Base-by-base conservation (phyloP, 805 yeast species). In the Pichia exigua region DNA sequence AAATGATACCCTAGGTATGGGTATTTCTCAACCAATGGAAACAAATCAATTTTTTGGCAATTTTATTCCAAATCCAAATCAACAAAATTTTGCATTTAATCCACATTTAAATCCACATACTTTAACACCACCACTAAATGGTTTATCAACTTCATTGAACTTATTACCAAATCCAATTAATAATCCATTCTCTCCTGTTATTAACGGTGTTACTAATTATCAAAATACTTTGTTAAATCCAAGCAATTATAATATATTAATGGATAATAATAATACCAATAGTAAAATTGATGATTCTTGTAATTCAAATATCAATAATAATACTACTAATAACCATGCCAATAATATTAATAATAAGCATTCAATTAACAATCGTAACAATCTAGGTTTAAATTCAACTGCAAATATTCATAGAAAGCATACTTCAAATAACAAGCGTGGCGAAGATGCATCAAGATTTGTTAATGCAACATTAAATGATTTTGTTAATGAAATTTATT, bases 381-480 rank as follows among this genome's bases (percentile, higher is more conserved):
- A 59, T 27, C 44, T 61, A 43, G 58, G 66, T 15, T 52, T 63
- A 49, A 54, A 57, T 42, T 57, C 68, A 13, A 65, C 70, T 32
- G 68, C 70, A 15, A 65, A 65, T 53, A 60, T 66, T 45, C 71
- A 67, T 49, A 58, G 71, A 55, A 66, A 66, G 43, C 70, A 65
- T 45, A 55, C 69, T 5, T 65, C 68, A 17, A 63, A 61, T 45
- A 65, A 61, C 48, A 60, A 65, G 48, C 65, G 70, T 38, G 81
- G 81, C 32, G 92, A 85, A 57, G 92, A 85, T 62, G 86, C 87
- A 2, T 70, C 87, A 7, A 81, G 79, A 62, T 86, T 81, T 59
- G 74, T 79, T 42, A 82, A 84, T 67, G 86, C 90, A 20, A 73
- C 77, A 46, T 69, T 86, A 55, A 80, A 76, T 46, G 90, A 86